Conservation (phyloP, 2,329 filamentous ascomycete genomes). For the Colletotrichum gloeosporioides region DNA sequence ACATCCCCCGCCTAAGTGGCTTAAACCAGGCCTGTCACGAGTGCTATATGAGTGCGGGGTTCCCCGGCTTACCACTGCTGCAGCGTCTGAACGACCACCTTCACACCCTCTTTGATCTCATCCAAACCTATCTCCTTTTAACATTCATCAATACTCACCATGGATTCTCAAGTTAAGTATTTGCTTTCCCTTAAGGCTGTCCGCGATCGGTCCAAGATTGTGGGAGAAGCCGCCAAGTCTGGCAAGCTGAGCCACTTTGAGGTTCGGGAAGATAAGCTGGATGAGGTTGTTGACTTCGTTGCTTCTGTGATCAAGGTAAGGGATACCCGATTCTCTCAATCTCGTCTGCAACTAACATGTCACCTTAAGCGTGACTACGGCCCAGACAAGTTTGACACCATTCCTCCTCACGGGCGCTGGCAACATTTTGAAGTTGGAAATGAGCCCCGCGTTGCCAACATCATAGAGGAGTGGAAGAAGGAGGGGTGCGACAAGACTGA, state of each 20-base stretch:
- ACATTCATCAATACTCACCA: neutral
- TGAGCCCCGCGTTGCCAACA: conserved; percentile 49
- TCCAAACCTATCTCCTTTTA: neutral
- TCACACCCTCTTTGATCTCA: neutral
- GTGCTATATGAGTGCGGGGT: neutral
- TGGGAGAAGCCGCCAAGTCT: conserved; percentile 39
- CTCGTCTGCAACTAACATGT: neutral
- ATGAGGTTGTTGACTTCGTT: conserved; percentile 46
- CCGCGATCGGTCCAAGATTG: conserved; percentile 36
- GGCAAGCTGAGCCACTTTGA: conserved; percentile 47
- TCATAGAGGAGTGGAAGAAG: conserved; percentile 51
- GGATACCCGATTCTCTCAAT: neutral
- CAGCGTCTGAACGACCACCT: neutral
- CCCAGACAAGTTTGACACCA: conserved; percentile 48
- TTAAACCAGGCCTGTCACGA: neutral
- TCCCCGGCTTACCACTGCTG: neutral
- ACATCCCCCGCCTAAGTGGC: neutral
- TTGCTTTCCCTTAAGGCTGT: conserved; percentile 40
- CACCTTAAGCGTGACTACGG: conserved; percentile 52
- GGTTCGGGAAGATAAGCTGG: conserved; percentile 41
- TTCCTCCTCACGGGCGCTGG: conserved; percentile 64
- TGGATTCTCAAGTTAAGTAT: conserved; percentile 31
- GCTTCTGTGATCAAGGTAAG: conserved; percentile 45
- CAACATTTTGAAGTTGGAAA: conserved; percentile 67
- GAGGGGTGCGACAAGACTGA: conserved; percentile 48